These are phyloP conservation scores for Cryptomeria japonica DNA, from an alignment of 75 land plant genomes.

Conservation along the genomic window DNA sequence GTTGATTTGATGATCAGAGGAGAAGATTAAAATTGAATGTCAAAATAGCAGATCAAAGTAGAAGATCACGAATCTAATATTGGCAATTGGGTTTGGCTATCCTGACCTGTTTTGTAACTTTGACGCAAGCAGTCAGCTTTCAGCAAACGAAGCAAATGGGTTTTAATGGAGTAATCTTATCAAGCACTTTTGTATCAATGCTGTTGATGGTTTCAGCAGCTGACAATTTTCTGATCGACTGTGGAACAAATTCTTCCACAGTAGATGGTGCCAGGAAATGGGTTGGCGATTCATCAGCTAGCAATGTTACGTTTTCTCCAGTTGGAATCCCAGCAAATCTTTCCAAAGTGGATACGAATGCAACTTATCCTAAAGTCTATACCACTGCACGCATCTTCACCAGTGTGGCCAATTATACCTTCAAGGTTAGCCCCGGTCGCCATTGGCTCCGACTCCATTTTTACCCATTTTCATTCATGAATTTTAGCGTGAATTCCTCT, in stretches of 20 bases:
- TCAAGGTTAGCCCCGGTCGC: conserved; percentile 61
- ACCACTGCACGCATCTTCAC: conserved; percentile 48
- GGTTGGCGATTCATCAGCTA: conserved; percentile 10
- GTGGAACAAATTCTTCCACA: background rate
- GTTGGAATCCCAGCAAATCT: conserved; percentile 9
- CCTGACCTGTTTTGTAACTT: background rate
- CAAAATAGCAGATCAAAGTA: background rate
- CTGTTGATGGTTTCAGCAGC: background rate
- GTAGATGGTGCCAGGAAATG: background rate
- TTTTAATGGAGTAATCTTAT: background rate
- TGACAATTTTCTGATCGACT: conserved; percentile 11
- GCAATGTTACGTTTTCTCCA: conserved; percentile 4
- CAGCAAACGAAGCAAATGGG: background rate
- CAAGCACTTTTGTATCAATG: background rate
- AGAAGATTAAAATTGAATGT: background rate
- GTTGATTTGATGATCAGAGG: background rate
- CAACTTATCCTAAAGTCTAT: conserved; percentile 18
- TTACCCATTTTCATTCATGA: conserved; percentile 45
- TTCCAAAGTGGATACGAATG: conserved; percentile 6
- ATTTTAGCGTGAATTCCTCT: conserved; percentile 47
- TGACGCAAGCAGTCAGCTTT: background rate
- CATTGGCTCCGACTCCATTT: conserved; percentile 92
- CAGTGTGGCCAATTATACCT: conserved; percentile 49
- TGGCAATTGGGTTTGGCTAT: background rate
- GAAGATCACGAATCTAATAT: background rate